A percentile compares a stretch with the other conserved stretches of the same genome.
These are phyloP conservation scores for Aspergillus bridgeri DNA, from an alignment of 495 filamentous ascomycete genomes.

Conservation along the genomic window DNA sequence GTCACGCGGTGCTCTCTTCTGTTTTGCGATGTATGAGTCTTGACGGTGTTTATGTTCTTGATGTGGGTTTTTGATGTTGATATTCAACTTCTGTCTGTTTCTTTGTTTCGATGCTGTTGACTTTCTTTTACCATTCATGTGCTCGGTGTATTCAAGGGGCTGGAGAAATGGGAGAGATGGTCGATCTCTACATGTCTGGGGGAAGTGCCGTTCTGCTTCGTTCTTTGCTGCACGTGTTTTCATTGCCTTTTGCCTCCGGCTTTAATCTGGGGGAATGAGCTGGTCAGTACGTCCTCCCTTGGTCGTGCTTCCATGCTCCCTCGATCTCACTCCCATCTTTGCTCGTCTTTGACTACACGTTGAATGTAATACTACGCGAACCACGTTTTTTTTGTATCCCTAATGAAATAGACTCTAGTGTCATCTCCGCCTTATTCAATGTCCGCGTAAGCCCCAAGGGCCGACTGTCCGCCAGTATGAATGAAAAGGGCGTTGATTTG, in stretches of 20 bases:
- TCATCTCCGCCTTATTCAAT: conserved; percentile 11
- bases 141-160: conserved; percentile 10
- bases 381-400: conserved; percentile 10
- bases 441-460: conserved; percentile 34
- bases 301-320: neutral
- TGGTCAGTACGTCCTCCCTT: neutral
- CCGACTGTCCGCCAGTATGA: conserved; percentile 41
- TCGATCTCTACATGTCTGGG: neutral
- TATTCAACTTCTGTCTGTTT: conserved; percentile 4
- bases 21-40: conserved; percentile 17
- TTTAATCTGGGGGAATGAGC: neutral
- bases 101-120: conserved; percentile 7
- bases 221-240: neutral
- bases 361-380: conserved; percentile 18
- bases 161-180: neutral
- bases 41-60: conserved; percentile 17
- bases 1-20: conserved; percentile 8
- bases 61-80: conserved; percentile 8
- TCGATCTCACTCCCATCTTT: no score
- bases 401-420: conserved; percentile 14
- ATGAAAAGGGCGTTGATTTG: conserved; percentile 38
- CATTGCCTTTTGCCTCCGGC: neutral
- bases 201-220: neutral
- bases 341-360: neutral
- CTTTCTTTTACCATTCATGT: no score